Evolutionary conservation across 306 rosid genomes (phyloP).

Genomic region (Mucuna pruriens): DNA sequence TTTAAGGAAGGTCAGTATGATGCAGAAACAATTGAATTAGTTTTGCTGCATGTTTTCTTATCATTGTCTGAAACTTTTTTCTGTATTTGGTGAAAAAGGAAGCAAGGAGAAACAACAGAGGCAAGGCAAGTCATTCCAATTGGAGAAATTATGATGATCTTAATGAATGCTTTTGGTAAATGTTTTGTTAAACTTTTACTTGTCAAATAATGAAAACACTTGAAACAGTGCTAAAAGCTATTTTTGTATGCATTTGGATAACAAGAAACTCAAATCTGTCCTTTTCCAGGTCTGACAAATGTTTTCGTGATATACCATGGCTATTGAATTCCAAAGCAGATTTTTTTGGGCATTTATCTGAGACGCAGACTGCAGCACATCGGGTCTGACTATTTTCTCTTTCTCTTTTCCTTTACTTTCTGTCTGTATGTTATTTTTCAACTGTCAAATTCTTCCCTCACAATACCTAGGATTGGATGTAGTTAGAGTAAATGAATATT

Average conservation of each 20-base stretch:
- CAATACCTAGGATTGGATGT: background rate
- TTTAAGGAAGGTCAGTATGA: constrained; percentile 63
- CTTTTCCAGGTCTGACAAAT: constrained; percentile 74
- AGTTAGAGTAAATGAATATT: background rate
- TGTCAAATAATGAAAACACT: constrained; percentile 17
- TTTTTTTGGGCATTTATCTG: constrained; percentile 81
- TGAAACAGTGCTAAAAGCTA: background rate
- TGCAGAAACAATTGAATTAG: constrained; percentile 27
- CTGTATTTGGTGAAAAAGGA: constrained; percentile 67
- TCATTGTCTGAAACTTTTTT: constrained; percentile 43
- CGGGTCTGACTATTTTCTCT: constrained; percentile 52
- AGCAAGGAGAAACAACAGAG: constrained; percentile 84
- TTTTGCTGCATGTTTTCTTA: constrained; percentile 34
- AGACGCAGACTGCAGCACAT: constrained; percentile 41
- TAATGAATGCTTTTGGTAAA: constrained; percentile 94
- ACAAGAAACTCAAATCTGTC: constrained; percentile 36
- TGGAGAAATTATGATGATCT: constrained; percentile 99
- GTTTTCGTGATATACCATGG: constrained; percentile 78
- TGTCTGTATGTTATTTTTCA: constrained; percentile 3
- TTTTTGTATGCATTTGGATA: background rate
- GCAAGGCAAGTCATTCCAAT: constrained; percentile 88
- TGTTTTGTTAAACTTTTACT: constrained; percentile 25
- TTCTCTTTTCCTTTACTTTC: constrained; percentile 1
- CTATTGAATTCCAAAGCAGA: constrained; percentile 75
- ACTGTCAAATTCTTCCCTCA: constrained; percentile 28